Evolutionary conservation across 2,329 filamentous ascomycete genomes (phyloP).

Genomic region (Pseudopyrenochaeta lycopersici): DNA sequence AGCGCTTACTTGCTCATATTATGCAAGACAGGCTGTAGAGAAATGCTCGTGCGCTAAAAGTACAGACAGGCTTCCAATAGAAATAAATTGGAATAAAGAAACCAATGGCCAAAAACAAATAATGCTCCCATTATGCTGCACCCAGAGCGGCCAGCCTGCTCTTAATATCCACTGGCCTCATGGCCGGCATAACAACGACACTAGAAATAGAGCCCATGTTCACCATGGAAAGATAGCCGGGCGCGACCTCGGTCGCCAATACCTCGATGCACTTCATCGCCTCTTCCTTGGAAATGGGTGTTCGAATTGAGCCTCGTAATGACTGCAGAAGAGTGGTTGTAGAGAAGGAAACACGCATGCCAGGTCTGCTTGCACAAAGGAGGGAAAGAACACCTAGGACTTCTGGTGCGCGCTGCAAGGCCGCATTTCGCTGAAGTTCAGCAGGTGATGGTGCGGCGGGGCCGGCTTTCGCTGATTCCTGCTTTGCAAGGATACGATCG

Average conservation of each 20-base stretch:
- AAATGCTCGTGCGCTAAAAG: too few species aligned
- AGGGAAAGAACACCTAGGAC: slow-evolving; percentile 55
- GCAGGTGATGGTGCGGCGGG: slow-evolving; percentile 52
- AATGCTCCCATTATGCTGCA: slow-evolving; percentile 6
- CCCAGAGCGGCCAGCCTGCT: slow-evolving; percentile 42
- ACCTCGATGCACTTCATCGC: slow-evolving; percentile 54
- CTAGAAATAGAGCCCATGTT: slow-evolving; percentile 52
- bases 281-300: slow-evolving; percentile 56
- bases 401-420: slow-evolving; percentile 58
- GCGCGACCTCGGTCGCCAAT: slow-evolving; percentile 54
- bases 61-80: too few species aligned
- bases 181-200: slow-evolving; percentile 52
- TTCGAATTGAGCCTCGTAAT: slow-evolving; percentile 56
- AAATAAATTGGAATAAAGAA: too few species aligned
- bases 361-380: slow-evolving; percentile 48
- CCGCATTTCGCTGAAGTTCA: slow-evolving; percentile 56
- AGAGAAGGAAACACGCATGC: slow-evolving; percentile 54
- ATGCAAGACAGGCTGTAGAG: too few species aligned
- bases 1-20: too few species aligned
- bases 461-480: slow-evolving; percentile 49
- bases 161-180: slow-evolving; percentile 46
- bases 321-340: slow-evolving; percentile 53
- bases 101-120: not conserved
- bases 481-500: slow-evolving; percentile 61
- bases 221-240: slow-evolving; percentile 53